phyloP scores from a whole-genome alignment of 2,329 filamentous ascomycete species.

The Fusarium tanahbumbuense region DNA sequence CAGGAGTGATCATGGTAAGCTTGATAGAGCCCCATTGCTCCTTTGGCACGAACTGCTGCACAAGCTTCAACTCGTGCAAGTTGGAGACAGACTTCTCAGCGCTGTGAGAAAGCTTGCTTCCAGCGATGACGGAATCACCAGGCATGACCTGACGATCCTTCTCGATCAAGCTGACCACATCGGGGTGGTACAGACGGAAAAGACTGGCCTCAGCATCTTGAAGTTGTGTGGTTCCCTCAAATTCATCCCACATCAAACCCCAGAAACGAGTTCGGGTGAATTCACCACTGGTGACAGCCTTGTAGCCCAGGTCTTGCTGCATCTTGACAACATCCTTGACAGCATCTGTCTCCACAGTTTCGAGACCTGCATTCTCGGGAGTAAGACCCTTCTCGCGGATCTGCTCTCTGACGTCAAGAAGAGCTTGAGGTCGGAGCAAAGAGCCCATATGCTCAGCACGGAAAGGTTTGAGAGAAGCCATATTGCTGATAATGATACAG shows the following conservation, averaged over 20 bases:
- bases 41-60: constrained; percentile 60
- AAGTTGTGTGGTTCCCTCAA: constrained; percentile 61
- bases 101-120: constrained; percentile 59
- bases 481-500: constrained; percentile 10
- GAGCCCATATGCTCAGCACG: constrained; percentile 82
- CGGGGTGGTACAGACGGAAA: constrained; percentile 67
- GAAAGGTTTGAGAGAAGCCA: constrained; percentile 64
- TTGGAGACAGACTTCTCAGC: constrained; percentile 58
- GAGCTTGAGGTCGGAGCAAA: constrained; percentile 72
- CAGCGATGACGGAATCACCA: constrained; percentile 66
- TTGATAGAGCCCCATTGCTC: constrained; percentile 64
- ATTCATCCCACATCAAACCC: constrained; percentile 66
- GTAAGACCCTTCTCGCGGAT: constrained; percentile 54
- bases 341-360: constrained; percentile 68
- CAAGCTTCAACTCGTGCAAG: constrained; percentile 61
- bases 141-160: constrained; percentile 66
- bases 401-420: constrained; percentile 48
- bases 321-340: constrained; percentile 69
- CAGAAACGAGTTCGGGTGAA: constrained; percentile 64
- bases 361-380: constrained; percentile 65
- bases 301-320: constrained; percentile 74
- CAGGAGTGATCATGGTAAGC: constrained; percentile 65
- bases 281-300: constrained; percentile 77
- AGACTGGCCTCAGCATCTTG: constrained; percentile 63
- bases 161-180: constrained; percentile 66